phyloP scores from a whole-genome alignment of 2,329 filamentous ascomycete species.

The Aspergillus caelatus region DNA sequence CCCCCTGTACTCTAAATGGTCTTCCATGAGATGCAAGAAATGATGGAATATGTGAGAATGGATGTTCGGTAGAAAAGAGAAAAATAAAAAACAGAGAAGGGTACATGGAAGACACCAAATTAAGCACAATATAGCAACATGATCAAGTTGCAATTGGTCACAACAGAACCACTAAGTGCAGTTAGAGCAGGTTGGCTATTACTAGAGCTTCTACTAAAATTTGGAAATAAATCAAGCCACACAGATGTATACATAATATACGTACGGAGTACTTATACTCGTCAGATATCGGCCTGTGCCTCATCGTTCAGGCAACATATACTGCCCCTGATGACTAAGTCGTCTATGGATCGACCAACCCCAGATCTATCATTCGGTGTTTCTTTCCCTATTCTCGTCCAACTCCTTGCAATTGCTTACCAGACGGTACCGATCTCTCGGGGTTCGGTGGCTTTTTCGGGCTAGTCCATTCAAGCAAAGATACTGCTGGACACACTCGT shows the following conservation, averaged over 20 bases:
- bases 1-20: not conserved
- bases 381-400: not conserved
- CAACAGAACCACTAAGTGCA: not conserved
- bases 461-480: not conserved
- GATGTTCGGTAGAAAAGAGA: not conserved
- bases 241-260: not conserved
- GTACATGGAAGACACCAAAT: not conserved
- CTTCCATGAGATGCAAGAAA: not conserved
- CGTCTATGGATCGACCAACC: conserved; percentile 1
- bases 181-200: not conserved
- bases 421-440: not conserved
- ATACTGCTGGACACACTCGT: not conserved
- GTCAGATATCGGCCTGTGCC: not conserved
- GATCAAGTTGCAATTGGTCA: not conserved
- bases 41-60: not conserved
- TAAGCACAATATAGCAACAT: not conserved
- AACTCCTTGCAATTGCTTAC: not conserved
- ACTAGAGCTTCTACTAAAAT: no score
- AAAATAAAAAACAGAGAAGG: not conserved
- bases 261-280: no score
- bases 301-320: not conserved
- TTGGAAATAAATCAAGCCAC: no score
- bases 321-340: conserved; percentile 22
- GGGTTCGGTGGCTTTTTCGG: not conserved
- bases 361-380: not conserved